Conservation (phyloP, 176 grass and related monocot genomes). For the Bonia amplexicaulis region DNA sequence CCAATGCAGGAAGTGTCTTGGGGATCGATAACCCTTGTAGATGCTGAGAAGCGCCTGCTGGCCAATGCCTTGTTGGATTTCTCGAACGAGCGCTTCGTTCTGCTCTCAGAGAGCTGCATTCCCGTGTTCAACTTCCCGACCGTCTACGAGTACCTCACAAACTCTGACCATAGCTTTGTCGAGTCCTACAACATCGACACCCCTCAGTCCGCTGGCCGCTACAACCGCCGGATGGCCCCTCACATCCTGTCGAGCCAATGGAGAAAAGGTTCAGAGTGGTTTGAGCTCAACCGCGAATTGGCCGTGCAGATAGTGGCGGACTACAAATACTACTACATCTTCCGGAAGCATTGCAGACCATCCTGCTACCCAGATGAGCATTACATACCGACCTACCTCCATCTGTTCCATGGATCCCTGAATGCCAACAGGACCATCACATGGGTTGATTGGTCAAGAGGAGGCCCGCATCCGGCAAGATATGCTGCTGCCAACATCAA, state of each 20-base stretch:
- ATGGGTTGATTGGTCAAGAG: conserved; percentile 94
- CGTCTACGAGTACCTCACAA: conserved; percentile 70
- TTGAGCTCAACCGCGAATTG: conserved; percentile 69
- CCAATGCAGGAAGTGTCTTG: conserved; percentile 76
- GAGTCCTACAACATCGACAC: conserved; percentile 69
- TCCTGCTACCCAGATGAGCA: conserved; percentile 82
- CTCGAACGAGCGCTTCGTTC: conserved; percentile 71
- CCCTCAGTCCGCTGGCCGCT: conserved; percentile 56
- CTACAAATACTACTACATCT: conserved; percentile 64
- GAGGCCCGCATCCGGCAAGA: conserved; percentile 72
- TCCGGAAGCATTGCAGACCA: conserved; percentile 69
- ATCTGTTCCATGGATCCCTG: conserved; percentile 62
- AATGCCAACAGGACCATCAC: conserved; percentile 76
- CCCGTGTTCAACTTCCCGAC: conserved; percentile 76
- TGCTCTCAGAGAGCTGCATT: conserved; percentile 81
- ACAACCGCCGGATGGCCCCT: conserved; percentile 79
- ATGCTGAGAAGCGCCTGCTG: conserved; percentile 80
- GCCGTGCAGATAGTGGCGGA: conserved; percentile 57
- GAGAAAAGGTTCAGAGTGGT: conserved; percentile 88
- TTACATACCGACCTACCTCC: conserved; percentile 80
- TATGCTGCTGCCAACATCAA: conserved; percentile 59
- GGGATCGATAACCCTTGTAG: conserved; percentile 76
- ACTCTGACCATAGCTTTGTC: conserved; percentile 57
- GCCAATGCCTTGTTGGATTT: conserved; percentile 80
- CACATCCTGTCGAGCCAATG: conserved; percentile 53